Base-by-base conservation (phyloP, 352 stramenopile genomes). In the Elongisporangium prolatum region DNA sequence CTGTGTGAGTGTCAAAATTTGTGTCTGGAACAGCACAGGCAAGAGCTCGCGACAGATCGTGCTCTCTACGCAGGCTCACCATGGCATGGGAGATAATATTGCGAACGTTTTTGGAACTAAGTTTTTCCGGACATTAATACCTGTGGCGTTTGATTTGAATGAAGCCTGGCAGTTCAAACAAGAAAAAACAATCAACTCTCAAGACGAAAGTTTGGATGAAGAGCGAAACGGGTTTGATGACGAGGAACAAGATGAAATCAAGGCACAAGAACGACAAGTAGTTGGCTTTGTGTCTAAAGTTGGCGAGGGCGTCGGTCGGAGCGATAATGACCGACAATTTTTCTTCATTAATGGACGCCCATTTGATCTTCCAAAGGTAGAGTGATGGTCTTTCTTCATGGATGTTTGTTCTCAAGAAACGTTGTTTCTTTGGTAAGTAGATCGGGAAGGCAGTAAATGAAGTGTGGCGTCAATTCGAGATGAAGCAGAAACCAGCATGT, bases 271-370 rank as follows among this genome's bases (percentile, higher is more conserved):
- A 44, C 64, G 74, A 18, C 72, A 68, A 47, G 72, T 91, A n/a
- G 59, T 72, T n/a, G 85, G 85, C 2, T 92, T 77, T 37, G 74
- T 96, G 16, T 93, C 80, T 1, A 83, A 75, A 44, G 73, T 89
- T 17, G 83, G 83, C 37, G 74, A 63, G 40, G 86, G 86, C 21
- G 80, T 91, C 20, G 84, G 84, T 3, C 65, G 84, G 47, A 84
- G 77, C 49, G 86, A 97, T 54, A 91, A 95, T 56, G 90, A 98
- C 58, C 74, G 84, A 3, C 96, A 98, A 69, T 98, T 98, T 63
- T 94, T 98, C 57, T 98, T 95, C 69, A 91, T 99, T 44, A 99
- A 99, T 70, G 86, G 89, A 11, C 83, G 96, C 8, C 96, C 96
- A 0, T 94, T 99, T 50, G 95, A 99, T 56, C 64, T 98, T 10